phyloP scores from a whole-genome alignment of 2,329 filamentous ascomycete genomes.

The Sporothrix variecibatus region DNA sequence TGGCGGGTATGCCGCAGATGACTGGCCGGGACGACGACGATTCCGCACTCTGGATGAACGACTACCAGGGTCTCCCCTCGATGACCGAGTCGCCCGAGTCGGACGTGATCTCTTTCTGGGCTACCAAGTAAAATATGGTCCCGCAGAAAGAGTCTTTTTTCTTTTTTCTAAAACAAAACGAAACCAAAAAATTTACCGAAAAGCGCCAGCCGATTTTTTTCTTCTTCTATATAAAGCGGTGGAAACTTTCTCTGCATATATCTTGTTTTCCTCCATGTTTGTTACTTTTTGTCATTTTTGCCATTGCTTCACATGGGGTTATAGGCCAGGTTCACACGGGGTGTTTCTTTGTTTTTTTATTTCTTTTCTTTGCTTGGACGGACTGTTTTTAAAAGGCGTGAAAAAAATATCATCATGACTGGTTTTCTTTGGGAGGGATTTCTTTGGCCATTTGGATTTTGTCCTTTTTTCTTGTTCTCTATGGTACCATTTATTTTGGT shows the following conservation, averaged over 20 bases:
- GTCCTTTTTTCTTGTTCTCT: conserved; percentile 6
- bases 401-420: conserved; percentile 23
- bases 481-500: not conserved
- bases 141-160: not conserved
- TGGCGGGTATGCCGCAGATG: conserved; percentile 21
- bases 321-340: not conserved
- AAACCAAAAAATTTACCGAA: conserved; percentile 10
- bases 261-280: not conserved
- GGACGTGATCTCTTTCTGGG: conserved; percentile 35
- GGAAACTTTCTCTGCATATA: not conserved
- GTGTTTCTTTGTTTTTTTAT: not conserved
- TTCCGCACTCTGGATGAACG: conserved; percentile 51
- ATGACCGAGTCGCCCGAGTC: conserved; percentile 40
- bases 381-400: conserved; percentile 17
- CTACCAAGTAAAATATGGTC: conserved; percentile 11
- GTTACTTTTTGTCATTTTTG: not conserved
- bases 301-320: not conserved
- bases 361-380: not conserved
- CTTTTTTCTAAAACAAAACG: not conserved
- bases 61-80: conserved; percentile 41
- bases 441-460: conserved; percentile 13
- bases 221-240: not conserved
- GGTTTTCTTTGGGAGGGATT: conserved; percentile 5
- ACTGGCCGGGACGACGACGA: conserved; percentile 48
- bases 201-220: not conserved